A percentile compares a stretch with the other conserved stretches of the same genome.
Evolutionary conservation across 1,284 basidiomycete species (phyloP).

Genomic region (Salmacisia buchloeana): DNA sequence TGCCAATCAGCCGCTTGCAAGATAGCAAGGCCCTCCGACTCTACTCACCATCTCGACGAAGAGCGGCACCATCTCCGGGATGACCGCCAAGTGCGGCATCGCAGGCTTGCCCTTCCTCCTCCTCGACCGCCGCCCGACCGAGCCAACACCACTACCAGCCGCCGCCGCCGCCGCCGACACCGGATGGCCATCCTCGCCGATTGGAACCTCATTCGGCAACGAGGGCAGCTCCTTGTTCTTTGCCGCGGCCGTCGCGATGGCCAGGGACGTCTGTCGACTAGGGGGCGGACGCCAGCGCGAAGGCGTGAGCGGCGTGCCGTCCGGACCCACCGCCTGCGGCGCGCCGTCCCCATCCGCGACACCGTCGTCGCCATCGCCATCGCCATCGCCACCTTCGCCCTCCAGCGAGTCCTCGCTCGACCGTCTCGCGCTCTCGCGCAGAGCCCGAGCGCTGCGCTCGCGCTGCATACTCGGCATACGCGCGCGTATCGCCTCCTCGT

Average conservation of each 20-base stretch:
- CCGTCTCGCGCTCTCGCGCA: not conserved
- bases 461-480: not conserved
- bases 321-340: too few relatives aligned
- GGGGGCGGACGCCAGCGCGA: constrained; percentile 23
- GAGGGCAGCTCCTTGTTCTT: constrained; percentile 32
- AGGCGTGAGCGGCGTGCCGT: not conserved
- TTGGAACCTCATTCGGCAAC: constrained; percentile 14
- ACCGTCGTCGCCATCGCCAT: not conserved
- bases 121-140: too few relatives aligned
- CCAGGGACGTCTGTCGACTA: constrained; percentile 21
- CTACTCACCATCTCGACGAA: constrained; percentile 40
- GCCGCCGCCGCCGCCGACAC: constrained; percentile 13
- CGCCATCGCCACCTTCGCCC: not conserved
- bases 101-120: constrained; percentile 56
- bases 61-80: constrained; percentile 43
- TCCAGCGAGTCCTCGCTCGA: constrained; percentile 6
- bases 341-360: not conserved
- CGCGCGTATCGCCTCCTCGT: not conserved
- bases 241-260: constrained; percentile 15
- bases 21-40: not conserved
- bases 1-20: not conserved
- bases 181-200: constrained; percentile 10
- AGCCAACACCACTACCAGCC: too few relatives aligned
- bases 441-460: not conserved
- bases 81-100: constrained; percentile 69